Conservation (phyloP, 1,284 basidiomycete genomes). For the Cerioporus squamosus region DNA sequence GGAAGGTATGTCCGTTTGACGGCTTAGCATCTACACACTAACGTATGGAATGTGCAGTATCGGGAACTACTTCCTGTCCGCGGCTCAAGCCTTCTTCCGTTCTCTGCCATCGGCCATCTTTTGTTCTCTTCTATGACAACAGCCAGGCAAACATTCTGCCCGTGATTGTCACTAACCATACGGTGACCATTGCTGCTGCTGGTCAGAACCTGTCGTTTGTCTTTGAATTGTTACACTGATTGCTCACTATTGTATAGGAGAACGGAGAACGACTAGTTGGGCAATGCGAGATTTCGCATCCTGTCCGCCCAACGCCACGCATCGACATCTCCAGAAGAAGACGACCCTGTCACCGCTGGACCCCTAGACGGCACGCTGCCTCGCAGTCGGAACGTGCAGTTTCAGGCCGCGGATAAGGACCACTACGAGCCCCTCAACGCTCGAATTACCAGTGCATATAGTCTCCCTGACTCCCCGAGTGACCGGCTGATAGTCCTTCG, state of each 20-base stretch:
- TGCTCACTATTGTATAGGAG: slow-evolving; percentile 43
- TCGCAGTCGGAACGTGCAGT: slow-evolving; percentile 66
- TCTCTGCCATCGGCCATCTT: slow-evolving; percentile 95
- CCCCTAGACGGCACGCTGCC: slow-evolving; percentile 51
- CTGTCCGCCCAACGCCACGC: slow-evolving; percentile 50
- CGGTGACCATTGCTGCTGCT: slow-evolving; percentile 97
- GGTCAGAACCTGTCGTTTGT: slow-evolving; percentile 44
- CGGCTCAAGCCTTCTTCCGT: slow-evolving; percentile 85
- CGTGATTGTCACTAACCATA: slow-evolving; percentile 93
- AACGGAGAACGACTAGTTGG: slow-evolving; percentile 85
- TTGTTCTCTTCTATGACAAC: slow-evolving; percentile 93
- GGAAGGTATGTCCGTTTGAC: too few species aligned
- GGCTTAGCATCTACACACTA: too few species aligned
- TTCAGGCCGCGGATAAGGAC: slow-evolving; percentile 58
- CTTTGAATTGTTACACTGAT: neutral
- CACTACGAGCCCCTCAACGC: slow-evolving; percentile 65
- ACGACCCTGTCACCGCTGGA: slow-evolving; percentile 43
- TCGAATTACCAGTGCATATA: slow-evolving; percentile 64
- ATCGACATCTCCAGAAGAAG: slow-evolving; percentile 34
- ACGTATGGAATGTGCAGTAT: too few species aligned
- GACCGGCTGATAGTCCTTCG: neutral
- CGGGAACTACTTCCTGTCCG: slow-evolving; percentile 89
- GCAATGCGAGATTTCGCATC: slow-evolving; percentile 98
- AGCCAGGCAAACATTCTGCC: slow-evolving; percentile 85
- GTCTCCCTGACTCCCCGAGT: neutral